These are phyloP conservation scores for Yamadazyma mexicana DNA, from an alignment of 1,139 yeast genomes.

Conservation along the genomic window DNA sequence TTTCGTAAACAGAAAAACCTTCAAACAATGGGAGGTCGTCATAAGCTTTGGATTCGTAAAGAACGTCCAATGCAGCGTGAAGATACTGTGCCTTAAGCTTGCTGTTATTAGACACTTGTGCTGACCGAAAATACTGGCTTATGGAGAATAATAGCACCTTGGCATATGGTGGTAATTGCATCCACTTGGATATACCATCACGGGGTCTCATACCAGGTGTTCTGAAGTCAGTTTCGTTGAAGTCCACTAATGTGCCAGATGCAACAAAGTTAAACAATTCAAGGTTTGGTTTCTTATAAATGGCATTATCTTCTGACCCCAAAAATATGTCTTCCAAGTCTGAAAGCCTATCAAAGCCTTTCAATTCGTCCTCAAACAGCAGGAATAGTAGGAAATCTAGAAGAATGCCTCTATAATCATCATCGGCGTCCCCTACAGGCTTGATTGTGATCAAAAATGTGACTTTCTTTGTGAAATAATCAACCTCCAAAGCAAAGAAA, in stretches of 20 bases:
- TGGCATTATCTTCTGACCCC: background rate
- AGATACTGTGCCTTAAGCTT: background rate
- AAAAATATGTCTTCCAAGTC: too few relatives aligned
- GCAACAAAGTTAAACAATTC: conserved; percentile 17
- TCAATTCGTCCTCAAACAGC: background rate
- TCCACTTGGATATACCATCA: conserved; percentile 42
- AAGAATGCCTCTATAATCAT: background rate
- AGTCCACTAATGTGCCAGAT: conserved; percentile 36
- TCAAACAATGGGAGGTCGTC: too few relatives aligned
- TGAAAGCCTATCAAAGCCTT: too few relatives aligned
- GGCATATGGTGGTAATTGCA: conserved; percentile 17
- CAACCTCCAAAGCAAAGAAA: conserved; percentile 5
- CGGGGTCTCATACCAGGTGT: conserved; percentile 16
- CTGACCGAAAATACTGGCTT: background rate
- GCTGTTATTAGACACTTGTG: background rate
- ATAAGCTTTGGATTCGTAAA: too few relatives aligned
- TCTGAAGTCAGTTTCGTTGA: conserved; percentile 36
- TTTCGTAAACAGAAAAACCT: too few relatives aligned
- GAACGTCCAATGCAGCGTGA: background rate
- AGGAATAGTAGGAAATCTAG: background rate
- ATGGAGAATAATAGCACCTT: conserved; percentile 5
- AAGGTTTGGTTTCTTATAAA: conserved; percentile 1
- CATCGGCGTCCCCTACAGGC: conserved; percentile 1
- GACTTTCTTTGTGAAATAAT: conserved; percentile 6
- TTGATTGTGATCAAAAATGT: conserved; percentile 6